Conservation (phyloP, 2,329 filamentous ascomycete genomes). For the Rugonectria rugulosa region DNA sequence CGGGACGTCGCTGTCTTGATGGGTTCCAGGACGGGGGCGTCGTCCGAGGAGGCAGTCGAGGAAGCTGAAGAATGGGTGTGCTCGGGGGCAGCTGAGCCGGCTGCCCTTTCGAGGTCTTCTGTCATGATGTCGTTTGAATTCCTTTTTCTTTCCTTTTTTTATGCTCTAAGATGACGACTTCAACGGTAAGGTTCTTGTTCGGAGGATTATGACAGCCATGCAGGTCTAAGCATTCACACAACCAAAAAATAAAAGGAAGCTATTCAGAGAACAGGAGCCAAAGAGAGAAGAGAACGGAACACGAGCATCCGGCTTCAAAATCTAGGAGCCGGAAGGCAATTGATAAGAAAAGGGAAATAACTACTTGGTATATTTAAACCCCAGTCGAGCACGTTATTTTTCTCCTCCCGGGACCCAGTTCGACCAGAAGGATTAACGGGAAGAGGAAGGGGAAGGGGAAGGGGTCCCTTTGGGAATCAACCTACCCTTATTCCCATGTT, state of each 20-base stretch:
- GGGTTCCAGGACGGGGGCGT: constrained; percentile 36
- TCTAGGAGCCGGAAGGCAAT: no score
- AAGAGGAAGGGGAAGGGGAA: no score
- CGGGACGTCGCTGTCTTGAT: constrained; percentile 36
- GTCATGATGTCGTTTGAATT: constrained; percentile 25
- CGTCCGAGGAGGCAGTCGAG: constrained; percentile 16
- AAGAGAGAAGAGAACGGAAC: no score
- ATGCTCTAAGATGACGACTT: no score
- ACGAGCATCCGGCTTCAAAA: no score
- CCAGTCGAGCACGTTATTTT: not conserved
- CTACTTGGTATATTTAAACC: not conserved
- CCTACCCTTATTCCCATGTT: not conserved
- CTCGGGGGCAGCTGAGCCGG: constrained; percentile 21
- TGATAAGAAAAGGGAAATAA: not conserved
- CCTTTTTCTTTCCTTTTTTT: no score
- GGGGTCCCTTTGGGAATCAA: constrained; percentile 4
- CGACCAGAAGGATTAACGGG: not conserved
- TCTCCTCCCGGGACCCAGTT: not conserved
- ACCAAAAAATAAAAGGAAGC: not conserved
- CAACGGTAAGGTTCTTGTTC: no score
- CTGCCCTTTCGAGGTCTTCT: constrained; percentile 30
- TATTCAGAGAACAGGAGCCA: not conserved
- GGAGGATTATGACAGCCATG: no score
- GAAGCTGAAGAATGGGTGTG: constrained; percentile 26
- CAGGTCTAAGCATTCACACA: not conserved